phyloP scores from a whole-genome alignment of 148 eudicot genomes.

The Spergularia marina region DNA sequence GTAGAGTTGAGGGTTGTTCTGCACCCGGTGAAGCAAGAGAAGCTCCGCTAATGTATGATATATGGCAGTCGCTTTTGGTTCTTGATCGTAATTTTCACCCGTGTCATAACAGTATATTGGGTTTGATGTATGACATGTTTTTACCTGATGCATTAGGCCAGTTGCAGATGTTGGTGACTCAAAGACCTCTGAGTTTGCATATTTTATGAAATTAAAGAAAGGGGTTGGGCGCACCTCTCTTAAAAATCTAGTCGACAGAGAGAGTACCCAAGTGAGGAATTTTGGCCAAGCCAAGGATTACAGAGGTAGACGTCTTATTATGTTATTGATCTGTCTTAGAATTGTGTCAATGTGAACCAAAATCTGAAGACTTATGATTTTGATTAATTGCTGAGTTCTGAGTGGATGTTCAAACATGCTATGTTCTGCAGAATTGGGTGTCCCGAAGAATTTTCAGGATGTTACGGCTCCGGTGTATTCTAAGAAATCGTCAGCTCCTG shows the following conservation, averaged over 20 bases:
- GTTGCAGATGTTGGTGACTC: conserved; percentile 35
- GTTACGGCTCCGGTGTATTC: conserved; percentile 16
- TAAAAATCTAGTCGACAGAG: conserved; percentile 23
- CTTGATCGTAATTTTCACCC: neutral
- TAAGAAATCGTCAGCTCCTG: conserved; percentile 22
- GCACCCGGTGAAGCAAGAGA: conserved; percentile 22
- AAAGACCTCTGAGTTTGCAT: conserved; percentile 79
- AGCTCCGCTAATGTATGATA: conserved; percentile 27
- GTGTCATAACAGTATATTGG: neutral
- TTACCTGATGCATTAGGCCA: conserved; percentile 22
- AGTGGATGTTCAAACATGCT: conserved; percentile 3
- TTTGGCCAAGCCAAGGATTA: conserved; percentile 19
- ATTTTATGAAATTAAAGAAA: conserved; percentile 63
- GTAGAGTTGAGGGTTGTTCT: conserved; percentile 14
- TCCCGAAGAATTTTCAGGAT: conserved; percentile 18
- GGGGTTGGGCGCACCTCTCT: conserved; percentile 27
- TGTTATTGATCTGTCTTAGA: conserved; percentile 8
- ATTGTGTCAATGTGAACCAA: neutral
- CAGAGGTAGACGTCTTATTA: conserved; percentile 37
- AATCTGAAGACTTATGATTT: neutral
- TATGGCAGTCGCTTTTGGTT: neutral
- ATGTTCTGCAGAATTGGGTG: conserved; percentile 32
- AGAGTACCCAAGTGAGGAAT: conserved; percentile 24
- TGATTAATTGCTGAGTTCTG: conserved; percentile 7
- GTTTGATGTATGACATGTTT: neutral